Percentiles rank a stretch among this genome's conserved stretches.
phyloP scores from a whole-genome alignment of 495 filamentous ascomycete genomes.

The Daldinia caldariorum region DNA sequence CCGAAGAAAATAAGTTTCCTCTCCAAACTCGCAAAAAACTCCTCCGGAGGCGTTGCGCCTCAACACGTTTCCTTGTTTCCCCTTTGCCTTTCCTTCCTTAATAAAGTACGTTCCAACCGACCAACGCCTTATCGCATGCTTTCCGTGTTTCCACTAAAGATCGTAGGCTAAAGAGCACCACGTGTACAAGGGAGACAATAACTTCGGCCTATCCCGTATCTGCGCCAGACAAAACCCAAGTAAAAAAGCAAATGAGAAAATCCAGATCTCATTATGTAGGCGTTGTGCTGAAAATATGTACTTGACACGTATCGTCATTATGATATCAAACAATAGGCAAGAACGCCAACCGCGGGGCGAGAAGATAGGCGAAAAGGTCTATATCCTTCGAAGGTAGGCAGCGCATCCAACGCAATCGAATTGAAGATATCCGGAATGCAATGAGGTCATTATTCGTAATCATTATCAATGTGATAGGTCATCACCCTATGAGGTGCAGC shows the following conservation, averaged over 20 bases:
- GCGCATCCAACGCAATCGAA: conserved; percentile 18
- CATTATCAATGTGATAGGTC: conserved; percentile 30
- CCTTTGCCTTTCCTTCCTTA: conserved; percentile 17
- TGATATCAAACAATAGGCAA: conserved; percentile 36
- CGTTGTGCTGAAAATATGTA: conserved; percentile 30
- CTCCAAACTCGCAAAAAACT: conserved; percentile 24
- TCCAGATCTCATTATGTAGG: conserved; percentile 37
- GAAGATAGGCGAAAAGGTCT: conserved; percentile 42
- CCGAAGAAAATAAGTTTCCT: conserved; percentile 8
- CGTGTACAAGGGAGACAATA: conserved; percentile 4
- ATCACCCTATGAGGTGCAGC: background rate
- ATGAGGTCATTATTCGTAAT: conserved; percentile 47
- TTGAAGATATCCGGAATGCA: conserved; percentile 34
- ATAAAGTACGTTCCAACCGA: conserved; percentile 7
- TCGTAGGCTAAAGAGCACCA: conserved; percentile 11
- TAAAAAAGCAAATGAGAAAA: conserved; percentile 19
- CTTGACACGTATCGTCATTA: conserved; percentile 49
- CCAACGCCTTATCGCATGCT: conserved; percentile 38
- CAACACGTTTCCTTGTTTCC: conserved; percentile 29
- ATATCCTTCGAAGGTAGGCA: conserved; percentile 33
- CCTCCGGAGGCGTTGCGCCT: conserved; percentile 32
- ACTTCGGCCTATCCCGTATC: conserved; percentile 2
- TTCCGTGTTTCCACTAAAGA: conserved; percentile 14
- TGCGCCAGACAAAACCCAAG: conserved; percentile 14
- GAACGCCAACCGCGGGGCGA: conserved; percentile 38